Conservation (phyloP, 2,329 filamentous ascomycete genomes). For the Aspergillus spinulosporus region DNA sequence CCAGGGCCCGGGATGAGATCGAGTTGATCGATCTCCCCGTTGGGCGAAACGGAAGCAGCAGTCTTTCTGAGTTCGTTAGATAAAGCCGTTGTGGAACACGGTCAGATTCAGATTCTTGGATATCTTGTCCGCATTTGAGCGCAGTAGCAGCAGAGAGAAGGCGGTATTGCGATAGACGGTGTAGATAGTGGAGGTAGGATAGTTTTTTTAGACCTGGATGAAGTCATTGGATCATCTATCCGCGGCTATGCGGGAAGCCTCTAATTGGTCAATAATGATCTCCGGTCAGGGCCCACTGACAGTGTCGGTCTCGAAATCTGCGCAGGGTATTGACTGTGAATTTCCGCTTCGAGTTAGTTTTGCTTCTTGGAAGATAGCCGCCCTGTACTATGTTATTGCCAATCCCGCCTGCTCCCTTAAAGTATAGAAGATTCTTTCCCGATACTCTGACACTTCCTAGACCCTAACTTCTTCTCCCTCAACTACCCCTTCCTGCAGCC, state of each 20-base stretch:
- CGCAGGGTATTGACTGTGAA: too few relatives aligned
- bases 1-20: constrained; percentile 5
- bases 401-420: too few relatives aligned
- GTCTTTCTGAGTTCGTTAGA: neutral
- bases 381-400: too few relatives aligned
- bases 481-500: too few relatives aligned
- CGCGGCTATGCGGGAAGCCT: constrained; percentile 2
- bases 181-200: neutral
- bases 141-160: too few relatives aligned
- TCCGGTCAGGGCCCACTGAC: too few relatives aligned
- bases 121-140: constrained; percentile 2
- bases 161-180: neutral
- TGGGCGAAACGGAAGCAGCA: neutral
- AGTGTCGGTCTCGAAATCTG: too few relatives aligned
- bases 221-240: constrained; percentile 23
- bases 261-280: constrained; percentile 17
- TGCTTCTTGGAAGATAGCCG: too few relatives aligned
- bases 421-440: too few relatives aligned
- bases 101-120: constrained; percentile 4
- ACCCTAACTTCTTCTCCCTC: too few relatives aligned
- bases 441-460: too few relatives aligned
- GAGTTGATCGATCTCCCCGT: constrained; percentile 2
- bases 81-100: constrained; percentile 15
- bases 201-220: constrained; percentile 20
- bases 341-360: too few relatives aligned